Evolutionary conservation across 345 rosid species (phyloP), one percentile per base, ranked within the genome.

Genomic region (Cardamine chenopodiifolia): DNA sequence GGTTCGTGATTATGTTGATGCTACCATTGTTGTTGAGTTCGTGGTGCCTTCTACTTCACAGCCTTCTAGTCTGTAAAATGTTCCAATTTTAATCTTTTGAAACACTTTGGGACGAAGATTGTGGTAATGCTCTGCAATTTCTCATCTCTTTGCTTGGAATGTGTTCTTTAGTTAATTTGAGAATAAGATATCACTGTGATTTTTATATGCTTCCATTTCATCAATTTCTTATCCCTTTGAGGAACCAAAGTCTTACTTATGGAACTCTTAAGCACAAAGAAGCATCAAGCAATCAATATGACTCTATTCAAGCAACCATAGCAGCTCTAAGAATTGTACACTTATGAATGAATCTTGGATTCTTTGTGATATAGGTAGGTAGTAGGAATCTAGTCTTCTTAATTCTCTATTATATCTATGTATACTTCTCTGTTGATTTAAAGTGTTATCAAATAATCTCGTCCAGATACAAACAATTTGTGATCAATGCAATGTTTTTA

Each of bases 1-100:
- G 83, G 86, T 90, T 17, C 80, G 86, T 77, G 87, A 86, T 12
- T 62, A 62, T 50, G 12, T 92, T 11, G 92, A 92, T 8, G 79
- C 89, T 11, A 88, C 87, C 18, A 77, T 92, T 64, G 90, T 84
- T 20, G 72, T 89, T 59, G 91, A 91, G 76, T 91, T 75, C 26
- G 79, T 86, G 20, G 86, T 91, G 29, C 87, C 92, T 8, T 57
- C 86, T 12, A 54, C 68, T 62, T 25, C 68, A 42, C 68, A 62
- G 37, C 29, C 68, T 62, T 62, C 53, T 15, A 62, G 37, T 26
- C 25, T 62, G 5, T 62, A 5, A 15, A 44, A 61, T 8, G 31
- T 14, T 62, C 4, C 12, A 3, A 14, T 37, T 20, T 60, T 5
- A 12, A 20, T 60, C 65, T 0, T 37, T 35, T 35, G 7, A n/a